Evolutionary conservation across 345 rosid species (phyloP).

Genomic region (Pistacia integerrima): DNA sequence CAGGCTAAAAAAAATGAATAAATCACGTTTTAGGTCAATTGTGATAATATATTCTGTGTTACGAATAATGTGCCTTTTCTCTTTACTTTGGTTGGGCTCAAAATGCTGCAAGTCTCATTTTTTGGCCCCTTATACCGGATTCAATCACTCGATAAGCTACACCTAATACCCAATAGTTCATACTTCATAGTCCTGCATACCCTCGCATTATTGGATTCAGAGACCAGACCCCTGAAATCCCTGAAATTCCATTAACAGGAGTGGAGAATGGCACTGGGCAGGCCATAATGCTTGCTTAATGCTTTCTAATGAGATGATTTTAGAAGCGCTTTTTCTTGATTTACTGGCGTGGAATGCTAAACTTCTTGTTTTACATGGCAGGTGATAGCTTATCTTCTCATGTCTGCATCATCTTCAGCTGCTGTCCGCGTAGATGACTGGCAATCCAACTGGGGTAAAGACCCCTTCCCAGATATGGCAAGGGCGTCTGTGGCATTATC

Average conservation of each 20-base stretch:
- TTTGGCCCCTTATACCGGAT: not conserved
- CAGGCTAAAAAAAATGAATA: not conserved
- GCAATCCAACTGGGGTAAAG: conserved; percentile 83
- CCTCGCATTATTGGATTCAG: not conserved
- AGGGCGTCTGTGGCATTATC: conserved; percentile 68
- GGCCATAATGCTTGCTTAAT: not conserved
- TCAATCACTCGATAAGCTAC: not conserved
- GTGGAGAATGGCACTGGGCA: not conserved
- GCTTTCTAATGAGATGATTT: conserved; percentile 2
- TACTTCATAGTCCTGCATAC: not conserved
- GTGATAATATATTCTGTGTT: not conserved
- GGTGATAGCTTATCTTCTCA: conserved; percentile 77
- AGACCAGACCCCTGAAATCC: not conserved
- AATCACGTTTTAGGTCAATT: not conserved
- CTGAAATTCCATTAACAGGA: not conserved
- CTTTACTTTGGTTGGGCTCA: not conserved
- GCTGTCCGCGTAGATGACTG: conserved; percentile 80
- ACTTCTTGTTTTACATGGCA: conserved; percentile 28
- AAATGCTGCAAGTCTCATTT: not conserved
- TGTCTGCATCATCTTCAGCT: conserved; percentile 87
- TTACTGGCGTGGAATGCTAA: conserved; percentile 9
- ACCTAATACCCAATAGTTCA: not conserved
- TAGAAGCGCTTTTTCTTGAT: not conserved
- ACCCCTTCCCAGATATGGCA: conserved; percentile 82
- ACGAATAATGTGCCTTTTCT: not conserved